A percentile compares a stretch with the other conserved stretches of the same genome.
phyloP scores from a whole-genome alignment of 305 asterid species.

The Fraxinus baroniana region DNA sequence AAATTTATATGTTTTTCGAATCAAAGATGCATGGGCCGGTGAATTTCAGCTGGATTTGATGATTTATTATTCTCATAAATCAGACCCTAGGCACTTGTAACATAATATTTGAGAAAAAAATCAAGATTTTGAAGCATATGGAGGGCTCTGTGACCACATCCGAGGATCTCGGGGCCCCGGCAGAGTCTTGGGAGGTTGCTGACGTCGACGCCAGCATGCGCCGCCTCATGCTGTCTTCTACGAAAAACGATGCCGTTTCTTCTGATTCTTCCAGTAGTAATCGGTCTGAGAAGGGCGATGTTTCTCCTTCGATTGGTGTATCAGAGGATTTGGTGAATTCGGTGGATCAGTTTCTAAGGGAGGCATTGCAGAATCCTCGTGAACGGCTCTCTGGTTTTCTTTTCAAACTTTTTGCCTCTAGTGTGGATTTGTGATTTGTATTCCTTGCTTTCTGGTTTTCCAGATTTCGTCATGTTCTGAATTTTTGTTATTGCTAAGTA shows the following conservation, averaged over 20 bases:
- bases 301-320: conserved; percentile 20
- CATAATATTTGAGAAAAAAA: conserved; percentile 19
- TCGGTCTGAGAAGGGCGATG: conserved; percentile 57
- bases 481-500: neutral
- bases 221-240: conserved; percentile 62
- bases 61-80: conserved; percentile 27
- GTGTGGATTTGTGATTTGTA: neutral
- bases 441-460: neutral
- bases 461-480: neutral
- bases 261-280: conserved; percentile 9
- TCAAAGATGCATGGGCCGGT: conserved; percentile 29
- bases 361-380: conserved; percentile 96
- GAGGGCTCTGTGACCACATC: conserved; percentile 57
- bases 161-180: conserved; percentile 52
- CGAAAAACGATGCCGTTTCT: conserved; percentile 24
- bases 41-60: conserved; percentile 41
- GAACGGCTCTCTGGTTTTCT: conserved; percentile 88
- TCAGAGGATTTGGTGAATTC: conserved; percentile 64
- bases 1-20: conserved; percentile 21
- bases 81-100: conserved; percentile 26
- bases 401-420: neutral
- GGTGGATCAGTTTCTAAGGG: conserved; percentile 91
- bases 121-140: conserved; percentile 38
- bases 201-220: conserved; percentile 80
- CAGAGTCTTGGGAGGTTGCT: conserved; percentile 94